phyloP scores from a whole-genome alignment of 768 basidiomycete genomes.

The Albatrellus ellisii region DNA sequence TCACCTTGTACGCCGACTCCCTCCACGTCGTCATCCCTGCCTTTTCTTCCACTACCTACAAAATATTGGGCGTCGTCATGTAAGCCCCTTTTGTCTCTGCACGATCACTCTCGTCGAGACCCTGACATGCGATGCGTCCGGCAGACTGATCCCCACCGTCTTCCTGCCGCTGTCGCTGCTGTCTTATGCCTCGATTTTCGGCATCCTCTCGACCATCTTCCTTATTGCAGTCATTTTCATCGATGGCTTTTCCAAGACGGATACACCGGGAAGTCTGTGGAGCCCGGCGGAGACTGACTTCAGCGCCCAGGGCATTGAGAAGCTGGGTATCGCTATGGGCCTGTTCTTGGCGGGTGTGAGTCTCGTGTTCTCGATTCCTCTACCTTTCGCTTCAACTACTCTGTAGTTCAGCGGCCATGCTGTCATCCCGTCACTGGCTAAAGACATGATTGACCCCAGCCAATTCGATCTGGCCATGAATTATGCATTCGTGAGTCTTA shows the following conservation, averaged over 20 bases:
- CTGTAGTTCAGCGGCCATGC: slow-evolving; percentile 81
- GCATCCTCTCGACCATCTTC: slow-evolving; percentile 65
- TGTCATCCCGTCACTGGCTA: slow-evolving; percentile 79
- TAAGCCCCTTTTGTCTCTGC: slow-evolving; percentile 21
- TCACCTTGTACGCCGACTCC: slow-evolving; percentile 84
- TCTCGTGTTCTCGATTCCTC: neutral
- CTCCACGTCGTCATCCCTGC: slow-evolving; percentile 58
- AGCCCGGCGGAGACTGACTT: slow-evolving; percentile 56
- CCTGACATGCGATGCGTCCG: slow-evolving; percentile 1
- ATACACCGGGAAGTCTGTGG: slow-evolving; percentile 74
- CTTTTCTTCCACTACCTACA: slow-evolving; percentile 60
- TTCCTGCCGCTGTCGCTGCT: slow-evolving; percentile 79
- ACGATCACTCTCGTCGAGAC: neutral
- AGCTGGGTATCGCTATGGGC: slow-evolving; percentile 74
- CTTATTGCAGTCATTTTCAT: slow-evolving; percentile 67
- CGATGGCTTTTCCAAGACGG: slow-evolving; percentile 65
- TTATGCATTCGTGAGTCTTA: slow-evolving; percentile 57
- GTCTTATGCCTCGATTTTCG: slow-evolving; percentile 80
- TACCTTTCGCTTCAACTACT: neutral
- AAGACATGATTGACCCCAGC: slow-evolving; percentile 78
- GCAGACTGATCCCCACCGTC: slow-evolving; percentile 69
- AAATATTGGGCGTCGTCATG: slow-evolving; percentile 61
- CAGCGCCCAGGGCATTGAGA: slow-evolving; percentile 34
- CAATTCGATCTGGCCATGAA: slow-evolving; percentile 77
- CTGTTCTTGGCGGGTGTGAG: slow-evolving; percentile 83